Conservation (phyloP, 192 early-diverging fungal species). For the Podila verticillata region DNA sequence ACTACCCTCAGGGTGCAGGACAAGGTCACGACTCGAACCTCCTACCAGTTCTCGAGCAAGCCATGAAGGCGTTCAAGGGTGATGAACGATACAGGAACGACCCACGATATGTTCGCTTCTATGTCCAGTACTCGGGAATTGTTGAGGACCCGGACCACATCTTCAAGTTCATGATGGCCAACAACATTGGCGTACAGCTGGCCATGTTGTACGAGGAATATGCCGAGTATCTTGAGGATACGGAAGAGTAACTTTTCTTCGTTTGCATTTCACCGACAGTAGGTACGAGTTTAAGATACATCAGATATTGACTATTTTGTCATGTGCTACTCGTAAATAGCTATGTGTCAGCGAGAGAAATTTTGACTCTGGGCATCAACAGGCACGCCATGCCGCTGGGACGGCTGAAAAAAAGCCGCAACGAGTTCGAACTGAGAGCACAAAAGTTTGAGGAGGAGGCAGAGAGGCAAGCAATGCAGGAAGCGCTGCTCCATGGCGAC, state of each 20-base stretch:
- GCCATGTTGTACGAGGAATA: conserved; percentile 85
- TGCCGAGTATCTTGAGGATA: conserved; percentile 65
- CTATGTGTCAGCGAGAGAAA: conserved; percentile 68
- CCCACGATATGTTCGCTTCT: conserved; percentile 56
- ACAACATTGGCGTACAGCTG: conserved; percentile 73
- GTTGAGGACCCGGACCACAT: conserved; percentile 73
- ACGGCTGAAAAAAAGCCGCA: conserved; percentile 55
- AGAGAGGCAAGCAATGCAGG: not conserved
- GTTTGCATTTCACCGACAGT: not conserved
- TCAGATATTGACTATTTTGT: too few species aligned
- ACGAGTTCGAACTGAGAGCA: conserved; percentile 43
- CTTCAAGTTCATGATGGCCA: conserved; percentile 78
- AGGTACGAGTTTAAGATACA: too few species aligned
- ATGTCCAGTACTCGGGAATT: conserved; percentile 56
- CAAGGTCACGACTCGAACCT: conserved; percentile 56
- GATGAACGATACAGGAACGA: conserved; percentile 69
- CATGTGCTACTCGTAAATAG: conserved; percentile 5
- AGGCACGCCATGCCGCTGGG: conserved; percentile 77
- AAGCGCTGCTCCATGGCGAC: not conserved
- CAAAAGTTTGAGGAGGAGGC: conserved; percentile 64
- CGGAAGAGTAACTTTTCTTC: conserved; percentile 29
- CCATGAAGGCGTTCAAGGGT: conserved; percentile 56
- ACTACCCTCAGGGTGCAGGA: conserved; percentile 66
- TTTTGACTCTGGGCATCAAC: conserved; percentile 72
- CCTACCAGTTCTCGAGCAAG: conserved; percentile 60